Evolutionary conservation across 208 protist species (phyloP).

Genomic region (Spongospora subterranea): DNA sequence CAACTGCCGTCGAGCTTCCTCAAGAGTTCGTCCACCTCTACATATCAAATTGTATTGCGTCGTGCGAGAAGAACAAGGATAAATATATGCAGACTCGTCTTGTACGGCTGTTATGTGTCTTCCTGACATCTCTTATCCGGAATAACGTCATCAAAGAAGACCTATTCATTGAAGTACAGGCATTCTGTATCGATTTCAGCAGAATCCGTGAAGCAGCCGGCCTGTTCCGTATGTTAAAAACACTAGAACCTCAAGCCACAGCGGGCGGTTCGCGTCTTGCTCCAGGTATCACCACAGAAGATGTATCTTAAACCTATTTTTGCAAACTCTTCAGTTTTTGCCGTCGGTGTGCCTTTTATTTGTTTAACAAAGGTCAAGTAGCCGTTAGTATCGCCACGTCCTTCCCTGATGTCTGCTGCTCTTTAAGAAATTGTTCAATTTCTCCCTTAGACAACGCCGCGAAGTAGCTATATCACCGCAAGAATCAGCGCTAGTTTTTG

Average conservation of each 20-base stretch:
- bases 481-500: neutral
- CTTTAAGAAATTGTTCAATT: constrained; percentile 41
- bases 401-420: no score
- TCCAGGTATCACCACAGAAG: neutral
- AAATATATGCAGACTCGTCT: constrained; percentile 78
- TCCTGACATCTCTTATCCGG: constrained; percentile 82
- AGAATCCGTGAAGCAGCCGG: constrained; percentile 80
- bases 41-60: constrained; percentile 82
- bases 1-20: constrained; percentile 77
- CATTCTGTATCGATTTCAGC: constrained; percentile 81
- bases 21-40: constrained; percentile 83
- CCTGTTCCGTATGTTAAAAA: constrained; percentile 81
- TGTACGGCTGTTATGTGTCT: constrained; percentile 80
- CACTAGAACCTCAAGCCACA: constrained; percentile 62
- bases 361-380: no score
- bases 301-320: neutral
- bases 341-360: neutral
- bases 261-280: neutral
- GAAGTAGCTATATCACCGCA: constrained; percentile 25
- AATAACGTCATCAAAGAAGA: constrained; percentile 75
- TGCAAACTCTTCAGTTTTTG: neutral
- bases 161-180: constrained; percentile 78
- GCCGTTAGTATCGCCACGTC: no score
- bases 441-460: constrained; percentile 35
- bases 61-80: constrained; percentile 79